Conservation (phyloP, 371 early-diverging fungal genomes). For the Syncephalastrum sp. region DNA sequence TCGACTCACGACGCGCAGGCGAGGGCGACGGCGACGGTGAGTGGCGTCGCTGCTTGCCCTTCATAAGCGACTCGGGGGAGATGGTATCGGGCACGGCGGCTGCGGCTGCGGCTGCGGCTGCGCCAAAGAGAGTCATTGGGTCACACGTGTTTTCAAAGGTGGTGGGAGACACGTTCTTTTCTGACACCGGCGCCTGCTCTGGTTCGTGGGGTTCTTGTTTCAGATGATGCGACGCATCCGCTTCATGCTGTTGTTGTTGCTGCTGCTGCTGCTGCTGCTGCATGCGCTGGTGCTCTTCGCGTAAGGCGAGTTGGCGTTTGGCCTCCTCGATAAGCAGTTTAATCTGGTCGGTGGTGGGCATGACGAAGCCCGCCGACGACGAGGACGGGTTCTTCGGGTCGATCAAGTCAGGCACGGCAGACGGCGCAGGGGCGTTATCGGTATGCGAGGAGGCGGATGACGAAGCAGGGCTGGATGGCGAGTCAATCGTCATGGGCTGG, state of each 20-base stretch:
- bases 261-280: neutral
- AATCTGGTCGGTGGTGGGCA: constrained; percentile 45
- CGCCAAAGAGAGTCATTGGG: constrained; percentile 5
- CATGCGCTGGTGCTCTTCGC: constrained; percentile 10
- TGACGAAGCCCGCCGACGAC: constrained; percentile 9
- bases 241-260: neutral
- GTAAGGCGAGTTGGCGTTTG: constrained; percentile 30
- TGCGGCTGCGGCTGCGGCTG: constrained; percentile 1
- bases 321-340: constrained; percentile 45
- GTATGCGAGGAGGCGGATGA: constrained; percentile 10
- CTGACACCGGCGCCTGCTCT: neutral
- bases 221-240: neutral
- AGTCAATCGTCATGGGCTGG: constrained; percentile 2
- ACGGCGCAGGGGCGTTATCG: neutral
- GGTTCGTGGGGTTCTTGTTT: neutral
- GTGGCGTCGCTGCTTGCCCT: neutral
- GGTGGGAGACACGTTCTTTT: neutral
- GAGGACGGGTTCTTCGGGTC: neutral
- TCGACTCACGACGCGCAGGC: constrained; percentile 16
- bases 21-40: neutral
- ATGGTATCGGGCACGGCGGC: constrained; percentile 18
- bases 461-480: constrained; percentile 8
- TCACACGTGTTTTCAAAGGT: neutral
- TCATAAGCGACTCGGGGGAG: constrained; percentile 23
- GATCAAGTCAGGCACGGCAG: constrained; percentile 1